Percentiles rank a stretch among this genome's conserved stretches.
Conservation (phyloP, 2,329 filamentous ascomycete genomes). For the Leptographium procerum region DNA sequence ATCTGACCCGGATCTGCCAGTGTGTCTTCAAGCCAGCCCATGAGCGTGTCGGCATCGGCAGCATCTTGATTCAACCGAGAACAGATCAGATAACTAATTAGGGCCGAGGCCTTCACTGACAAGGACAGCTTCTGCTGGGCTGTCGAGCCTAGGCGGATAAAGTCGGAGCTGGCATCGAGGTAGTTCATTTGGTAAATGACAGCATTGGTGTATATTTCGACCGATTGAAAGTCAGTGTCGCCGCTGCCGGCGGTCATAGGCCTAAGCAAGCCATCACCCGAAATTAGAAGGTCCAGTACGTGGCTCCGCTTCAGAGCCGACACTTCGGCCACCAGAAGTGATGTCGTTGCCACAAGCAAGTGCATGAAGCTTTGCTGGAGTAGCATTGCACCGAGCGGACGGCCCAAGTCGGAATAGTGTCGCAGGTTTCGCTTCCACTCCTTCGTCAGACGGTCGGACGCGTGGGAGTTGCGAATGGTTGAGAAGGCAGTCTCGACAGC, state of each 20-base stretch:
- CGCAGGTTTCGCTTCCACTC: constrained; percentile 84
- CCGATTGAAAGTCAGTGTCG: constrained; percentile 42
- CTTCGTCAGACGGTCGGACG: constrained; percentile 51
- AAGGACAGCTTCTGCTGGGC: constrained; percentile 82
- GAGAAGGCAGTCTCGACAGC: constrained; percentile 84
- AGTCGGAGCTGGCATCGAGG: constrained; percentile 82
- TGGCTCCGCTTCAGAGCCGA: constrained; percentile 48
- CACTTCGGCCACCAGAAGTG: constrained; percentile 56
- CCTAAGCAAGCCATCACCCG: constrained; percentile 34
- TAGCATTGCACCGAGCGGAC: constrained; percentile 83
- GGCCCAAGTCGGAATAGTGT: constrained; percentile 67
- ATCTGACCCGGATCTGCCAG: constrained; percentile 72
- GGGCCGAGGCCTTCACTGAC: constrained; percentile 69
- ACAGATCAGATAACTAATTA: constrained; percentile 80
- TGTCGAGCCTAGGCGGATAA: constrained; percentile 71
- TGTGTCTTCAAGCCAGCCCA: constrained; percentile 77
- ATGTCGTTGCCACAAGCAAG: constrained; percentile 68
- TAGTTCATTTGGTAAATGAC: constrained; percentile 75
- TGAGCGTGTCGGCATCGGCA: constrained; percentile 66
- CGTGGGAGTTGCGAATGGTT: constrained; percentile 70
- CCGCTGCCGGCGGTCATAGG: constrained; percentile 27
- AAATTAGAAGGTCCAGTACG: constrained; percentile 63
- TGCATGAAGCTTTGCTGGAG: constrained; percentile 82
- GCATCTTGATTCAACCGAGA: constrained; percentile 69
- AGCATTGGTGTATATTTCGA: constrained; percentile 58